A percentile compares a stretch with the other conserved stretches of the same genome.
These are phyloP conservation scores for Blastobotrys mokoenaii DNA, from an alignment of 805 yeast genomes.

Conservation along the genomic window DNA sequence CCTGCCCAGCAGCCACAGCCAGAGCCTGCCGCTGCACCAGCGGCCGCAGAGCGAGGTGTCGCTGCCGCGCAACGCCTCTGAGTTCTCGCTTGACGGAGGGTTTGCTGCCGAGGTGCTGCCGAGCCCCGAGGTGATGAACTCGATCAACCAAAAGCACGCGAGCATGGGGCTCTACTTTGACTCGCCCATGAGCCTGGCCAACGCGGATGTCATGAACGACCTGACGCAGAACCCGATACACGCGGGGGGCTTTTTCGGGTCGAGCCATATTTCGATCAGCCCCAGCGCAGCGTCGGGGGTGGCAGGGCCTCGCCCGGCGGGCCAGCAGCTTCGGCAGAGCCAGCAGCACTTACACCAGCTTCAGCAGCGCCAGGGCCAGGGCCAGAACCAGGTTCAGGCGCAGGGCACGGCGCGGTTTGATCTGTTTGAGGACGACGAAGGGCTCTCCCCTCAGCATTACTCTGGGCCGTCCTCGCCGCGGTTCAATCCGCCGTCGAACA, in stretches of 20 bases:
- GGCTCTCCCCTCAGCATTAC: too few relatives aligned
- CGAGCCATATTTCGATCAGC: too few relatives aligned
- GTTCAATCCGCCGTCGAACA: too few relatives aligned
- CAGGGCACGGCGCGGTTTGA: conserved; percentile 10
- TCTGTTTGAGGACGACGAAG: conserved; percentile 5
- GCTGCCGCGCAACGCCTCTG: background rate
- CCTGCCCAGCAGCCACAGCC: background rate
- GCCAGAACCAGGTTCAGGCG: background rate
- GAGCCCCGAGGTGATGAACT: conserved; percentile 1
- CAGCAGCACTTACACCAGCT: background rate
- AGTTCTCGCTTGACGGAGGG: conserved; percentile 3
- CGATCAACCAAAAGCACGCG: background rate
- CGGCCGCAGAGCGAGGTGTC: background rate
- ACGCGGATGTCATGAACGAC: background rate
- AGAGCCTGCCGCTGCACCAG: too few relatives aligned
- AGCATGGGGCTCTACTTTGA: too few relatives aligned
- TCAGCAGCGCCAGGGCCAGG: background rate
- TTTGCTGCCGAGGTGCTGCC: conserved; percentile 5
- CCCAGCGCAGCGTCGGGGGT: too few relatives aligned
- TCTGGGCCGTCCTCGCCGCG: too few relatives aligned
- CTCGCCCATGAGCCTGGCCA: too few relatives aligned
- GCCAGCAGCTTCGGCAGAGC: background rate
- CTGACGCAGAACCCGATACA: too few relatives aligned
- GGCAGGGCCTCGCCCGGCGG: too few relatives aligned
- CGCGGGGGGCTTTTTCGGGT: too few relatives aligned